Evolutionary conservation across 1,284 basidiomycete species (phyloP), one percentile per base, ranked within the genome.

Genomic region (Ustilago loliicola): DNA sequence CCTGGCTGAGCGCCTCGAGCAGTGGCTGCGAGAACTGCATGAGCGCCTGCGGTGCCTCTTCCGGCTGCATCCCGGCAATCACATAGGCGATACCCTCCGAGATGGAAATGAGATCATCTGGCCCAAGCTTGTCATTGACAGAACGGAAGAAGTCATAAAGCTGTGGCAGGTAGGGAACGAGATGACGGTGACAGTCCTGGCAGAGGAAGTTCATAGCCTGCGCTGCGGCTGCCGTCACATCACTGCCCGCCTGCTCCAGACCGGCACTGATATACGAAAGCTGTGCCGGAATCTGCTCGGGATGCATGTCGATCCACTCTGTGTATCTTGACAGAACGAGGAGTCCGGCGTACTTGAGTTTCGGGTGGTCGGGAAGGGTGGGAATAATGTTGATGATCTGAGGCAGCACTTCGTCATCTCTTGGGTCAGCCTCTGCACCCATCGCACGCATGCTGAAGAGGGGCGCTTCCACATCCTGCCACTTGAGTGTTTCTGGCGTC

Each of bases 401-500:
- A 1, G 96, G 95, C 25, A 98, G 91, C 48, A 94, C 92, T 69
- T 91, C 90, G 67, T 94, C 91, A 85, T 99, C 96, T 45, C 90
- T 88, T 9, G 91, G 89, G 82, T 98, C 93, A 23, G 98, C 91
- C 87, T 97, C 92, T 8, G 95, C 95, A 23, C 97, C 97, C 95
- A 99, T 99, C 4, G 96, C 95, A 57, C 97, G 91, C 92, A 99
- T 93, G 15, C 96, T 95, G 88, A 99, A 99, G 45, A 99, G 88
- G 0, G 97, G 97, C 1, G 97, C 97, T 87, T 99, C 97, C 59
- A 99, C 92, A 83, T 95, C 94, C 87, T 99, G 97, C 97, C 97
- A 99, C 68, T 75, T 78, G 65, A 77, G 77, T n/a, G 72, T 65
- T 23, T 68, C 66, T 3, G 77, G 70, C 54, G 27, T 92, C 90